Evolutionary conservation across 805 yeast species (phyloP).

Genomic region (Lachancea dasiensis): DNA sequence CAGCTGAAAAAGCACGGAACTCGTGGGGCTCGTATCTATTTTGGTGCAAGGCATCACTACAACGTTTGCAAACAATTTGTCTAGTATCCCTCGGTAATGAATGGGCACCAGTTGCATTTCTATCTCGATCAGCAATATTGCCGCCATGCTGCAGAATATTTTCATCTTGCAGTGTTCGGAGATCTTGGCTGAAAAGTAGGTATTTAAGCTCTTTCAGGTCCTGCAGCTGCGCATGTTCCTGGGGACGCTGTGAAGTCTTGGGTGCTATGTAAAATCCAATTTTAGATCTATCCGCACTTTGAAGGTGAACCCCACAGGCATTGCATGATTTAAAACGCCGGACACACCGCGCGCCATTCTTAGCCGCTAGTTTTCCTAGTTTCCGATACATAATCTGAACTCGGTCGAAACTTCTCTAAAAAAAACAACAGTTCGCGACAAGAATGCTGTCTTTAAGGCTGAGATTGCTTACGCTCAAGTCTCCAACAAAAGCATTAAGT

Average conservation of each 20-base stretch:
- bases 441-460: no score
- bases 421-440: no score
- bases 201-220: conserved; percentile 24
- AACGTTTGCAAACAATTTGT: conserved; percentile 44
- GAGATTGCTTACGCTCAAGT: no score
- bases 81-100: no score
- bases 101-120: no score
- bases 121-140: conserved; percentile 4
- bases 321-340: conserved; percentile 33
- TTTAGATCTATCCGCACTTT: conserved; percentile 31
- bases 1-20: conserved; percentile 24
- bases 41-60: conserved; percentile 46
- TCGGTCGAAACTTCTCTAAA: neutral
- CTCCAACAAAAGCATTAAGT: no score
- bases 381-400: neutral
- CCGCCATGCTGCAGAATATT: neutral
- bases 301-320: conserved; percentile 56
- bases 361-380: neutral
- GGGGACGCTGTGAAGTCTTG: conserved; percentile 8
- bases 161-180: conserved; percentile 17
- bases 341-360: neutral
- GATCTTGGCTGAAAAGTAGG: conserved; percentile 27
- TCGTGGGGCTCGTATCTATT: conserved; percentile 37
- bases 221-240: conserved; percentile 4
- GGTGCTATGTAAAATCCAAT: conserved; percentile 43